phyloP scores from a whole-genome alignment of 768 basidiomycete genomes.

The Leccinum arenicola region DNA sequence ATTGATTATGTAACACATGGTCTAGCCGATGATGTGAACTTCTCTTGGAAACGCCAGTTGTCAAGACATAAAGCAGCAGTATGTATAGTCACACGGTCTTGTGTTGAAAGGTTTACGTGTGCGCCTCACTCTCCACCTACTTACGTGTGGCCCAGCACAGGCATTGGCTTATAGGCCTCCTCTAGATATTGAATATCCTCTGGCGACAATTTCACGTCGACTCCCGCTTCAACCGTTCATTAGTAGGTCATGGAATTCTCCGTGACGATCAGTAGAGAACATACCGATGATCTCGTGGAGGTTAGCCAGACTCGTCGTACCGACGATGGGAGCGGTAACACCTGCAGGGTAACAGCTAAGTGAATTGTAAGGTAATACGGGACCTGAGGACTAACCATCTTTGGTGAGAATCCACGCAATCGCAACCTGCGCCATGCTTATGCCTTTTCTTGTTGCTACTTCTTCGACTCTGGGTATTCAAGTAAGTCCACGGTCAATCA shows the following conservation, averaged over 20 bases:
- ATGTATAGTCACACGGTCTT: no score
- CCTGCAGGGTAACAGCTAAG: constrained; percentile 10
- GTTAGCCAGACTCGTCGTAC: constrained; percentile 39
- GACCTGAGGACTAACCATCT: constrained; percentile 20
- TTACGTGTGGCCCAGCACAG: constrained; percentile 38
- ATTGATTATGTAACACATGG: neutral
- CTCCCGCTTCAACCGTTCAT: constrained; percentile 22
- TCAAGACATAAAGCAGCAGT: neutral
- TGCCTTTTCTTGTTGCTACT: constrained; percentile 34
- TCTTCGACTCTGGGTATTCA: constrained; percentile 35
- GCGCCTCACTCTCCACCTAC: neutral
- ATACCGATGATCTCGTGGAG: constrained; percentile 40
- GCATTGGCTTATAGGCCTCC: constrained; percentile 41
- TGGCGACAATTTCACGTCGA: constrained; percentile 42
- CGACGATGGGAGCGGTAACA: constrained; percentile 45
- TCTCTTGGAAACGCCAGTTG: no score
- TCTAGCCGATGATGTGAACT: no score
- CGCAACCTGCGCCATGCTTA: constrained; percentile 43
- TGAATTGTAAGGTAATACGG: neutral
- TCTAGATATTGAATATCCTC: constrained; percentile 50
- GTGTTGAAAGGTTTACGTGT: neutral
- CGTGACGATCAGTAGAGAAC: constrained; percentile 1
- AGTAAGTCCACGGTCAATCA: neutral
- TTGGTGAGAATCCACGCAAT: constrained; percentile 39
- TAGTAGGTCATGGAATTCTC: constrained; percentile 5